Evolutionary conservation across 441 rosid species (phyloP).

Genomic region (Geranium incanum): DNA sequence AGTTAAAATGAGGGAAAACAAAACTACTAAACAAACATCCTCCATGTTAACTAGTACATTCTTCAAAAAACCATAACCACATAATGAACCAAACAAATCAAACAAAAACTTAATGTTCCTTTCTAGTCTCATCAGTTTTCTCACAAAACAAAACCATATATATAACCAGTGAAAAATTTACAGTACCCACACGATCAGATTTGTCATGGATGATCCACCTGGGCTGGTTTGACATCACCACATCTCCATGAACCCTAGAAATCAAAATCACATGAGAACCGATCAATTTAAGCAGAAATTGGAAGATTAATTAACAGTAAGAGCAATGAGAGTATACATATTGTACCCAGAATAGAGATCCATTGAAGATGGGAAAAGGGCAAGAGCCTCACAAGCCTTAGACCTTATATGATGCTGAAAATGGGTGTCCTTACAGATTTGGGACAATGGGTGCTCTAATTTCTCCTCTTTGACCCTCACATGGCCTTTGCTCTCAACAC

Average conservation of each 20-base stretch:
- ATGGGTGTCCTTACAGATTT: slow-evolving; percentile 52
- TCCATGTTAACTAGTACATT: not conserved
- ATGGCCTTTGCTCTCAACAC: slow-evolving; percentile 10
- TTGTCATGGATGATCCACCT: slow-evolving; percentile 39
- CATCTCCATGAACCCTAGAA: slow-evolving; percentile 71
- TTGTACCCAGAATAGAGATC: slow-evolving; percentile 70
- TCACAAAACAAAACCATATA: not conserved
- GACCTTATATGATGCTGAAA: slow-evolving; percentile 40
- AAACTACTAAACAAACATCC: not conserved
- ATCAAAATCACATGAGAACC: not conserved
- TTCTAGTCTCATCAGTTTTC: not conserved
- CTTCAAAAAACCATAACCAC: not conserved
- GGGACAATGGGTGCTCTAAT: slow-evolving; percentile 19
- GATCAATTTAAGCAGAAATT: not conserved
- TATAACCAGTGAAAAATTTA: not conserved
- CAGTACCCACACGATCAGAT: slow-evolving; percentile 36
- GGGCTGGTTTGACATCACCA: slow-evolving; percentile 45
- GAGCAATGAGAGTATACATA: not conserved
- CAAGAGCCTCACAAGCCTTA: slow-evolving; percentile 63
- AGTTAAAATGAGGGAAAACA: not conserved
- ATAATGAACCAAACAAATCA: not conserved
- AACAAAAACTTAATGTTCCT: not conserved
- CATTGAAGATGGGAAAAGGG: slow-evolving; percentile 44
- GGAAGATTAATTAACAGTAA: not conserved
- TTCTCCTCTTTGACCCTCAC: slow-evolving; percentile 31